phyloP scores from a whole-genome alignment of 768 basidiomycete genomes.

The Dioszegia aurantiaca region DNA sequence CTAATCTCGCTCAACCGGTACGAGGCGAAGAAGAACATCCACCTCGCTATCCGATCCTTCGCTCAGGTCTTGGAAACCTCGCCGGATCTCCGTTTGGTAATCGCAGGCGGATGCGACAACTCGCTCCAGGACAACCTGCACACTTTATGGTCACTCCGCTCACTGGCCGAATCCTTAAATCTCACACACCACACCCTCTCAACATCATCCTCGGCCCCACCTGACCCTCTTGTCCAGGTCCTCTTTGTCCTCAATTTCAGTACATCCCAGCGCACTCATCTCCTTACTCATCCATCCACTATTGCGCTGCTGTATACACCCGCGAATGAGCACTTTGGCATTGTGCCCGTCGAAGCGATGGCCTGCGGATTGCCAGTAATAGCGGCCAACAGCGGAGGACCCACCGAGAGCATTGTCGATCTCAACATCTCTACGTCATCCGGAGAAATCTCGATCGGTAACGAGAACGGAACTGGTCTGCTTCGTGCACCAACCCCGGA shows the following conservation, averaged over 20 bases:
- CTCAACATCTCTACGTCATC: slow-evolving; percentile 31
- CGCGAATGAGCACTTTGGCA: slow-evolving; percentile 93
- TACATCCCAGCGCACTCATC: slow-evolving; percentile 73
- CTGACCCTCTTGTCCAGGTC: slow-evolving; percentile 56
- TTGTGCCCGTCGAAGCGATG: slow-evolving; percentile 94
- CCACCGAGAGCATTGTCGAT: slow-evolving; percentile 78
- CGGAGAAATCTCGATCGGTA: neutral
- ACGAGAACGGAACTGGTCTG: slow-evolving; percentile 66
- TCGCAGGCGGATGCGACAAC: slow-evolving; percentile 58
- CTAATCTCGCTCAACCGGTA: slow-evolving; percentile 86
- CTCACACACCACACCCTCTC: slow-evolving; percentile 44
- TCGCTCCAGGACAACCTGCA: slow-evolving; percentile 78
- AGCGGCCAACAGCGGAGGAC: slow-evolving; percentile 79
- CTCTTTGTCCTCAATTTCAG: slow-evolving; percentile 91
- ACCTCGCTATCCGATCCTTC: slow-evolving; percentile 76
- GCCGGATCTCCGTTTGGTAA: slow-evolving; percentile 55
- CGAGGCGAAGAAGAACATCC: slow-evolving; percentile 88
- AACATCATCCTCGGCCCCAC: slow-evolving; percentile 17
- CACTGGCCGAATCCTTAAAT: slow-evolving; percentile 61
- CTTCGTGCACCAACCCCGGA: slow-evolving; percentile 63
- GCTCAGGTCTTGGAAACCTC: slow-evolving; percentile 69
- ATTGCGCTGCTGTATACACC: slow-evolving; percentile 86
- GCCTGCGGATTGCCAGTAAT: slow-evolving; percentile 83
- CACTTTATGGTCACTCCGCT: slow-evolving; percentile 63
- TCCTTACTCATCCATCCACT: slow-evolving; percentile 67